Conservation (phyloP, 208 protist genomes). For the Vickermania ingenoplastis region DNA sequence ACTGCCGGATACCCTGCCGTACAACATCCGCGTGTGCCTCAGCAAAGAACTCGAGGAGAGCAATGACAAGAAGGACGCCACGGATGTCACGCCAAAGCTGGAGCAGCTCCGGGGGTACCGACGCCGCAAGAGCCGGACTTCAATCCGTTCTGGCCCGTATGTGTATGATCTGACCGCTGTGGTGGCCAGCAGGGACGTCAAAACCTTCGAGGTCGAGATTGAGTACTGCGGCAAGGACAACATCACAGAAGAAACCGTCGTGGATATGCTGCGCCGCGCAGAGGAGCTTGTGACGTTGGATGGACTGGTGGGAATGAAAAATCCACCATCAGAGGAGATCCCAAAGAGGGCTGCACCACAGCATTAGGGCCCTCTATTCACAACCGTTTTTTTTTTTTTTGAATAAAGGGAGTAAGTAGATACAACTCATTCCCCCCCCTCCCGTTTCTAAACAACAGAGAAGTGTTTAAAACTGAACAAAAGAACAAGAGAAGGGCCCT, state of each 20-base stretch:
- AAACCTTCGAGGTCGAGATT: conserved; percentile 60
- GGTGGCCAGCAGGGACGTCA: conserved; percentile 2
- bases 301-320: conserved; percentile 4
- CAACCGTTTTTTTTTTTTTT: conserved; percentile 1
- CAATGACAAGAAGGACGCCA: background rate
- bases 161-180: conserved; percentile 66
- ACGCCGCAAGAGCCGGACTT: conserved; percentile 44
- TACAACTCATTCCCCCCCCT: background rate
- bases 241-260: conserved; percentile 41
- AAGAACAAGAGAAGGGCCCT: no score
- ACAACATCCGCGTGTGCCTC: conserved; percentile 61
- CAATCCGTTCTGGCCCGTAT: conserved; percentile 23
- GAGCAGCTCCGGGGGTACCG: conserved; percentile 9
- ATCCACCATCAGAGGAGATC: background rate
- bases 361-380: conserved; percentile 2
- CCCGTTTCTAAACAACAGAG: no score
- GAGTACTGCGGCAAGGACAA: conserved; percentile 42
- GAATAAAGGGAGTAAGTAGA: conserved; percentile 1
- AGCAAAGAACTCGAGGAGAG: conserved; percentile 21
- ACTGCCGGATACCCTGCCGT: conserved; percentile 26
- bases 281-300: conserved; percentile 20
- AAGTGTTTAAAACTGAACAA: no score
- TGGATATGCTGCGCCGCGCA: conserved; percentile 28
- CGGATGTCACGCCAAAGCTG: background rate
- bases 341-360: background rate